These are phyloP conservation scores for Lasiosphaeriaceae sp. DNA, from an alignment of 495 filamentous ascomycete species.

Conservation along the genomic window DNA sequence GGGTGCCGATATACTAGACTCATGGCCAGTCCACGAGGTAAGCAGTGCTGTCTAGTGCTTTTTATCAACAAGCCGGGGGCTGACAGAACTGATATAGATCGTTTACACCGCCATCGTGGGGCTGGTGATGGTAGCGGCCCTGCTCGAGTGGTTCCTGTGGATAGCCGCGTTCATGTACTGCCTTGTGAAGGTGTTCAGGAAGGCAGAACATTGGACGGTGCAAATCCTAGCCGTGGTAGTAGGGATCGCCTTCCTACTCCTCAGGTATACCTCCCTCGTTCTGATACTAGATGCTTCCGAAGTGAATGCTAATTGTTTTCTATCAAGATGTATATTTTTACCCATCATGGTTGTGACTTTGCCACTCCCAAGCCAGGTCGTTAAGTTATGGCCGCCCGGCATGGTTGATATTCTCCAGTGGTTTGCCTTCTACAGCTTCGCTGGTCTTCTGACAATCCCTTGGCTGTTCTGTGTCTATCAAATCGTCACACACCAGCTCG, in stretches of 20 bases:
- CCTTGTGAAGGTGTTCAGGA: constrained; percentile 79
- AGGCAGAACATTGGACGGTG: constrained; percentile 85
- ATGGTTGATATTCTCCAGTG: constrained; percentile 77
- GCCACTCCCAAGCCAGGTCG: constrained; percentile 71
- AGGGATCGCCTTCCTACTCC: constrained; percentile 63
- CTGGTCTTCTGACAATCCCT: constrained; percentile 75
- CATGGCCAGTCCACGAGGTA: constrained; percentile 67
- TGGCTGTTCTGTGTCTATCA: constrained; percentile 94
- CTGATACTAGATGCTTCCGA: neutral
- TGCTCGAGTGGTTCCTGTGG: constrained; percentile 94
- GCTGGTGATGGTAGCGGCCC: constrained; percentile 75
- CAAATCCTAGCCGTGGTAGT: constrained; percentile 71
- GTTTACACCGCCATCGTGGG: constrained; percentile 80
- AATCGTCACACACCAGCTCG: constrained; percentile 79
- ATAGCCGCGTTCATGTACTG: constrained; percentile 91
- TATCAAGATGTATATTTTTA: constrained; percentile 71
- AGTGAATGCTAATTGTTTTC: neutral
- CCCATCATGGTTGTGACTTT: constrained; percentile 95
- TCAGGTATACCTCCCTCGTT: constrained; percentile 55
- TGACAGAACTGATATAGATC: constrained; percentile 30
- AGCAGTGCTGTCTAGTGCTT: constrained; percentile 18
- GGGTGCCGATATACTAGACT: constrained; percentile 33
- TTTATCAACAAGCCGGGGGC: neutral
- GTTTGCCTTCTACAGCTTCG: constrained; percentile 97
- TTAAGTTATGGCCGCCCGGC: constrained; percentile 59